Evolutionary conservation across 1,284 basidiomycete genomes (phyloP), one percentile per base, ranked within the genome.

Genomic region (Ustilago crameri): DNA sequence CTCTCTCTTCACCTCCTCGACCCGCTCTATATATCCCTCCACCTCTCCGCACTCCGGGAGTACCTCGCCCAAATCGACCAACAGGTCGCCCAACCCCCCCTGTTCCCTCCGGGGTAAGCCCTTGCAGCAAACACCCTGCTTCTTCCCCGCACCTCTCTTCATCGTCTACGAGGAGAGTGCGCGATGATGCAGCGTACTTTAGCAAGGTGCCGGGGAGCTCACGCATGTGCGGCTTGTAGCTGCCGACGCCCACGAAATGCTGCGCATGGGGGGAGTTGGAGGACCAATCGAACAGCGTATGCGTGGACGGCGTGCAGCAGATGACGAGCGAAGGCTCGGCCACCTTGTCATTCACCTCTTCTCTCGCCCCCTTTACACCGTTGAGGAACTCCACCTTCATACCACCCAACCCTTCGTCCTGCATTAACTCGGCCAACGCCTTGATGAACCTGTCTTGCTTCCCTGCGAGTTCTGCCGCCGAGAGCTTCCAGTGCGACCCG

Each of bases 181-280:
- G 40, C 0, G 18, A 0, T 0, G 5, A 2, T 2, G 57, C 34
- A 1, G 52, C 58, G 1, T 10, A 1, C 5, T 9, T 22, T 0
- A 66, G 30, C 17, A 72, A 20, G 0, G 10, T 17, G 3, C 47
- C 15, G 0, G 62, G 58, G 3, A 72, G 24, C 38, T 72, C 69
- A 42, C 51, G 48, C 69, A 66, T 72, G 34, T 23, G 14, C 0
- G 49, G 61, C 14, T 51, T 72, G 55, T 66, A 66, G 5, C 51
- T 55, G 20, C 66, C 66, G 1, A 69, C 49, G 0, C 59, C 66
- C 10, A 46, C 51, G 9, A 59, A 30, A 40, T 69, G 66, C 8
- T 18, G 48, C 14, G 30, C 10, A 9, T n/a, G 3, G 8, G 3
- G 15, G 9, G 5, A 5, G 12, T 27, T 30, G 5, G 23, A 9